Conservation (phyloP, 2,329 filamentous ascomycete genomes). For the Colletotrichum salicis region DNA sequence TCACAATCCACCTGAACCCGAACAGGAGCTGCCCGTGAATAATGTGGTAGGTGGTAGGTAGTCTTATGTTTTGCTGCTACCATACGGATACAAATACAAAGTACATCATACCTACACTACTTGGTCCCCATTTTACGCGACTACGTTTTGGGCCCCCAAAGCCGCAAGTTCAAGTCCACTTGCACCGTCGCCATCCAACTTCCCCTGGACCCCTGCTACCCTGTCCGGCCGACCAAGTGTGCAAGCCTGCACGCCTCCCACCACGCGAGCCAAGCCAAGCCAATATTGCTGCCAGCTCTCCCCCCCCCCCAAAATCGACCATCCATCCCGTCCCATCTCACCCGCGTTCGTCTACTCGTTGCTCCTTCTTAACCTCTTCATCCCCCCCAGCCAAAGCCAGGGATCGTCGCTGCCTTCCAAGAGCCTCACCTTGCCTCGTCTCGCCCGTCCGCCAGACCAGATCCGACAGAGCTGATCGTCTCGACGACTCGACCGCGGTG, state of each 20-base stretch:
- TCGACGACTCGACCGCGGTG: background rate
- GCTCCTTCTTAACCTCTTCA: conserved; percentile 14
- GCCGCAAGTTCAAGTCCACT: background rate
- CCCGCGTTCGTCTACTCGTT: conserved; percentile 5
- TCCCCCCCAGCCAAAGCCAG: conserved; percentile 17
- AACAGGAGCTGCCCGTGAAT: background rate
- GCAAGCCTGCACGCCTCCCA: conserved; percentile 5
- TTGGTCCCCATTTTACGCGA: no score
- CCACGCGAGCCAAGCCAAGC: conserved; percentile 30
- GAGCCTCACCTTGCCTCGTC: conserved; percentile 20
- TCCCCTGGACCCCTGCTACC: conserved; percentile 19
- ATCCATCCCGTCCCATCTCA: conserved; percentile 18
- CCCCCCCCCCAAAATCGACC: conserved; percentile 3
- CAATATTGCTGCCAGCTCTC: conserved; percentile 26
- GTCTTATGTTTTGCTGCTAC: conserved; percentile 16
- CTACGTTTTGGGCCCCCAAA: conserved; percentile 16
- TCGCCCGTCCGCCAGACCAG: conserved; percentile 9
- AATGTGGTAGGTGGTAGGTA: background rate
- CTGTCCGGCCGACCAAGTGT: conserved; percentile 4
- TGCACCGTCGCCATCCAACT: background rate
- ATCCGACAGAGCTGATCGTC: conserved; percentile 9
- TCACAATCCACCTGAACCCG: background rate
- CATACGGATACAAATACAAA: background rate
- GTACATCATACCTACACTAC: no score
- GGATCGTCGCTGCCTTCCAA: conserved; percentile 21